Percentiles rank a stretch among this genome's conserved stretches.
These are phyloP conservation scores for Phytopythium oedochilum DNA, from an alignment of 352 stramenopile genomes.

Conservation along the genomic window DNA sequence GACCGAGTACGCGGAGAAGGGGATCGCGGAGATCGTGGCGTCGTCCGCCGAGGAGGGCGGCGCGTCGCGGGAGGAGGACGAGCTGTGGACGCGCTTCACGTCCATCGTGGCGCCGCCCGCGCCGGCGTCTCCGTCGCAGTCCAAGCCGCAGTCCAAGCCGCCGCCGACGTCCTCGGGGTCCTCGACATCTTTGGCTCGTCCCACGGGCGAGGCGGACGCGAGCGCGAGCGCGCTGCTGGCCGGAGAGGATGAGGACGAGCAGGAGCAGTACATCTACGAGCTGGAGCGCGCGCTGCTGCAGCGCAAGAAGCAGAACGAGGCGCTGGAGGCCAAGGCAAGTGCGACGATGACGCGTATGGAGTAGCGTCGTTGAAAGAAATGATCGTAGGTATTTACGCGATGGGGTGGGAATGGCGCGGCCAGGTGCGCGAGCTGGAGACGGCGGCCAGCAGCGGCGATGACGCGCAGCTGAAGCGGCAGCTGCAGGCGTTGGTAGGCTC, in stretches of 20 bases:
- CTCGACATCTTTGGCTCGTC: background rate
- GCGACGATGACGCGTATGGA: background rate
- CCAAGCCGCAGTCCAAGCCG: slow-evolving; percentile 1
- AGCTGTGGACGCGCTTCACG: slow-evolving; percentile 35
- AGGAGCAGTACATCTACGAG: slow-evolving; percentile 79
- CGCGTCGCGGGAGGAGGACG: slow-evolving; percentile 15
- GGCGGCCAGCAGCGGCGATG: slow-evolving; percentile 3
- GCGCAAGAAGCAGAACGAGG: slow-evolving; percentile 70
- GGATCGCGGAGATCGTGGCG: slow-evolving; percentile 59
- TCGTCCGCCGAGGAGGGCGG: slow-evolving; percentile 16
- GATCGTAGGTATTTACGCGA: no score
- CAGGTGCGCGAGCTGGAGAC: slow-evolving; percentile 21
- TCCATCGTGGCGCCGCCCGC: slow-evolving; percentile 40
- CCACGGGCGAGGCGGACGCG: slow-evolving; percentile 1
- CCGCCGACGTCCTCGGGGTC: background rate
- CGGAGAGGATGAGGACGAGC: slow-evolving; percentile 39
- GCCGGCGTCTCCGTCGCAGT: slow-evolving; percentile 1
- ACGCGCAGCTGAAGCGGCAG: slow-evolving; percentile 5
- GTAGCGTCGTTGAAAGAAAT: no score
- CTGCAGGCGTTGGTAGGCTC: slow-evolving; percentile 10
- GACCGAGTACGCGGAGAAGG: slow-evolving; percentile 46
- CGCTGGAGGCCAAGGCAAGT: slow-evolving; percentile 37
- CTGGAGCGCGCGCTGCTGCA: slow-evolving; percentile 68
- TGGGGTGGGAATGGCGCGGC: background rate
- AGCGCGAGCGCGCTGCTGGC: background rate